Base-by-base conservation (phyloP, 257 asterid genomes). In the Marsdenia floribunda region DNA sequence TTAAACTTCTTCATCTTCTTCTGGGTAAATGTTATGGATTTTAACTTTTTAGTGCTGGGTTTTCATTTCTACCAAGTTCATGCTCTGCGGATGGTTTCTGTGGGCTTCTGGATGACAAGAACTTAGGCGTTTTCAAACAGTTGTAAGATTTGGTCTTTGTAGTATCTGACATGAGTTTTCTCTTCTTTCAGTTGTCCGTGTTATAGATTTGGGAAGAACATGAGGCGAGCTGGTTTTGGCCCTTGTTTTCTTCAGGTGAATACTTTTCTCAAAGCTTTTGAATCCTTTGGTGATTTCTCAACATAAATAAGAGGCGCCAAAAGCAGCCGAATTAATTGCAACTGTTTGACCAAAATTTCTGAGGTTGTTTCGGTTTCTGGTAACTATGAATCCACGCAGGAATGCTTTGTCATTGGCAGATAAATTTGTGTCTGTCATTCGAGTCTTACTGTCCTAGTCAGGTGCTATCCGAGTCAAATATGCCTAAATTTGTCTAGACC, bases 191-290 rank as follows among this genome's bases (percentile, higher is more conserved):
- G 99, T 80, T 95, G 88, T 77, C 99, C 98, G 0, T 90, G 99
- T 76, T 95, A 90, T 73, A 90, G 99, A 86, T 95, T 95, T 58
- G 99, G 96, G 80, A 92, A 88, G 90, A 95, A 95, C 83, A 90
- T 95, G 99, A 89, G 82, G 75, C 90, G 93, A 64, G 97, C 99
- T 75, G 98, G 99, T 78, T 84, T 85, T 44, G 96, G 99, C 71
- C 81, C 97, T 75, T 90, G 96, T 81, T 89, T 88, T 79, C 85
- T 90, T 84, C 99, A 95, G 98, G 99, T 95, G 83, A 76, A 68
- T 78, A 37, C 55, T 29, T 61, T 29, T 21, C 60, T 42, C 4
- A 35, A 73, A 15, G 40, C 46, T 38, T 19, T 4, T 52, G 21
- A 69, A 14, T 7, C 3, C 46, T 1, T 54, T 64, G 69, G 47